These are phyloP conservation scores for Amphibolis antarctica DNA, from an alignment of 106 monocot genomes.

Conservation along the genomic window DNA sequence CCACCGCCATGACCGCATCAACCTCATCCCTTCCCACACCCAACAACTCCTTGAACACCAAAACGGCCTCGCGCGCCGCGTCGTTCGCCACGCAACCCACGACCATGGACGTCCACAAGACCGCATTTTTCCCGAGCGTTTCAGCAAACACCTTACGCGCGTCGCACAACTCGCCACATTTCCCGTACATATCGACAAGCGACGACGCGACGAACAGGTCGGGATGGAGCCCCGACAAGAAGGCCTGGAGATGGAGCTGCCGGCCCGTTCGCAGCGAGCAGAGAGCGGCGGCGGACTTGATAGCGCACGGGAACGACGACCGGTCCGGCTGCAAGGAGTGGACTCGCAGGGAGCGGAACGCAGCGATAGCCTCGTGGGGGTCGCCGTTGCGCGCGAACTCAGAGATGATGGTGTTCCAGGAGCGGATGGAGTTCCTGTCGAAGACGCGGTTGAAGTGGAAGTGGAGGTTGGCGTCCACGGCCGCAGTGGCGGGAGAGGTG, in stretches of 20 bases:
- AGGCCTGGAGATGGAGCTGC: slow-evolving; percentile 56
- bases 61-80: slow-evolving; percentile 12
- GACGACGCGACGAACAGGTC: slow-evolving; percentile 71
- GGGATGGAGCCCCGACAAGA: slow-evolving; percentile 34
- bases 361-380: slow-evolving; percentile 27
- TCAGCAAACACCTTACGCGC: slow-evolving; percentile 69
- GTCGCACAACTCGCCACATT: slow-evolving; percentile 29
- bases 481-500: not conserved
- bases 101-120: slow-evolving; percentile 64
- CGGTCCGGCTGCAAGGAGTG: slow-evolving; percentile 34
- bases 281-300: slow-evolving; percentile 45
- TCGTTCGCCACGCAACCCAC: slow-evolving; percentile 42
- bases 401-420: slow-evolving; percentile 69
- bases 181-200: slow-evolving; percentile 68
- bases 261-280: slow-evolving; percentile 25
- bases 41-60: slow-evolving; percentile 35
- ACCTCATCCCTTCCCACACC: slow-evolving; percentile 2
- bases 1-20: slow-evolving; percentile 41
- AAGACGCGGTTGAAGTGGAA: slow-evolving; percentile 44
- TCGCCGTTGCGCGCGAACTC: slow-evolving; percentile 57
- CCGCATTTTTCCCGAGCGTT: slow-evolving; percentile 31
- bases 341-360: slow-evolving; percentile 48
- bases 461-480: slow-evolving; percentile 8
- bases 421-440: slow-evolving; percentile 33
- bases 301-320: slow-evolving; percentile 51